Evolutionary conservation across 1,284 basidiomycete species (phyloP).

Genomic region (Taiwanofungus camphoratus): DNA sequence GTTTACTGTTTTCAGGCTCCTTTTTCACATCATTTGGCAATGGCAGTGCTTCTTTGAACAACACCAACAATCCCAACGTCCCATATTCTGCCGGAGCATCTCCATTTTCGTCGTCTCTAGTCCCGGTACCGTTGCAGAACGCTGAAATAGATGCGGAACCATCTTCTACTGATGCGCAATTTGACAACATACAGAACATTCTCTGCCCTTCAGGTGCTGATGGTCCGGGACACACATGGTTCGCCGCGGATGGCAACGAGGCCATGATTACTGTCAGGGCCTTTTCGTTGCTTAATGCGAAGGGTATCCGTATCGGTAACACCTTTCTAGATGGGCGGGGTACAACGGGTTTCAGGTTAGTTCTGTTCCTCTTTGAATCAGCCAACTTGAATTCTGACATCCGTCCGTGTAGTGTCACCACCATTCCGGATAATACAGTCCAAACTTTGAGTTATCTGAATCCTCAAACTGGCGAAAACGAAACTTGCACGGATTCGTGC

Average conservation of each 20-base stretch:
- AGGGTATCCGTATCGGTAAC: constrained; percentile 87
- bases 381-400: constrained; percentile 4
- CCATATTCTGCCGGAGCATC: constrained; percentile 74
- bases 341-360: constrained; percentile 81
- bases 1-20: constrained; percentile 84
- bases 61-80: constrained; percentile 70
- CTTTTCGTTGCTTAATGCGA: constrained; percentile 66
- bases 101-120: constrained; percentile 85
- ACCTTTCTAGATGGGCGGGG: constrained; percentile 78
- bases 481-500: constrained; percentile 67
- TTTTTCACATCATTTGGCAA: constrained; percentile 77
- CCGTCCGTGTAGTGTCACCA: constrained; percentile 67
- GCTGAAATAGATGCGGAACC: constrained; percentile 70
- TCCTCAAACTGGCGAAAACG: constrained; percentile 64
- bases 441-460: constrained; percentile 77
- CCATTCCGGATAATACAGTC: constrained; percentile 84
- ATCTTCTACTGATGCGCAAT: constrained; percentile 58
- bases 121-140: constrained; percentile 73
- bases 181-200: constrained; percentile 66
- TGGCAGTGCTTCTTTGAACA: constrained; percentile 45
- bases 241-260: constrained; percentile 66
- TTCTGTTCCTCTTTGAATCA: constrained; percentile 7
- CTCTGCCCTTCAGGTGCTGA: constrained; percentile 82
- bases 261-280: constrained; percentile 74
- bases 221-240: constrained; percentile 81